Conservation (phyloP, 257 asterid species). For the Verbascum thapsus region DNA sequence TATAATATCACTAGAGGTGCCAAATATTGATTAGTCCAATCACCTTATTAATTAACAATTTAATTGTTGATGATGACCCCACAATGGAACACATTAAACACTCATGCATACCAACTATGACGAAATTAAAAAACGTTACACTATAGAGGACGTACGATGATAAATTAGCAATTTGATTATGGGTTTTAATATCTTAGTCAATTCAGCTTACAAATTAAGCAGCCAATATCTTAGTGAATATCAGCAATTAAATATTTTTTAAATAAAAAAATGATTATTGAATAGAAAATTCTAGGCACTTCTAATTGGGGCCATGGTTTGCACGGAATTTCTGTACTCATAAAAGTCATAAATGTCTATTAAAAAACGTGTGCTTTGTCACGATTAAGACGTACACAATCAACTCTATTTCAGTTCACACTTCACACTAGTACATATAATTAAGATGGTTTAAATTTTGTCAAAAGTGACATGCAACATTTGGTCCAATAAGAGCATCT, state of each 20-base stretch:
- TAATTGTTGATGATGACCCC: background rate
- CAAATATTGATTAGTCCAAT: background rate
- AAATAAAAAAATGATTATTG: too few species aligned
- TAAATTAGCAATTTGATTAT: too few species aligned
- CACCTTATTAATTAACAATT: background rate
- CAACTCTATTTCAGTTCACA: background rate
- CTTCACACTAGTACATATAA: background rate
- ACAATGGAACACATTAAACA: too few species aligned
- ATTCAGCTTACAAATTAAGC: too few species aligned
- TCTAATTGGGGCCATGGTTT: conserved; percentile 19
- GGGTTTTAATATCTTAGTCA: too few species aligned
- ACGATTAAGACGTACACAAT: background rate
- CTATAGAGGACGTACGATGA: background rate
- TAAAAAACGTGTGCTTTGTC: conserved; percentile 1
- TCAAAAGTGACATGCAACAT: background rate
- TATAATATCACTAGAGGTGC: too few species aligned
- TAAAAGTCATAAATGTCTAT: conserved; percentile 1
- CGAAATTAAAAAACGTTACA: too few species aligned
- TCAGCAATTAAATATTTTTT: too few species aligned
- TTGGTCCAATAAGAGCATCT: too few species aligned
- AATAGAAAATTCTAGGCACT: background rate
- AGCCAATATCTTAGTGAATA: too few species aligned
- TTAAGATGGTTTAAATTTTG: background rate
- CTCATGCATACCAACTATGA: conserved; percentile 3
- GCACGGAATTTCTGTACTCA: conserved; percentile 17